Percentiles rank a stretch among this genome's conserved stretches.
These are phyloP conservation scores for Pholiota conissans DNA, from an alignment of 768 basidiomycete species.

Conservation along the genomic window DNA sequence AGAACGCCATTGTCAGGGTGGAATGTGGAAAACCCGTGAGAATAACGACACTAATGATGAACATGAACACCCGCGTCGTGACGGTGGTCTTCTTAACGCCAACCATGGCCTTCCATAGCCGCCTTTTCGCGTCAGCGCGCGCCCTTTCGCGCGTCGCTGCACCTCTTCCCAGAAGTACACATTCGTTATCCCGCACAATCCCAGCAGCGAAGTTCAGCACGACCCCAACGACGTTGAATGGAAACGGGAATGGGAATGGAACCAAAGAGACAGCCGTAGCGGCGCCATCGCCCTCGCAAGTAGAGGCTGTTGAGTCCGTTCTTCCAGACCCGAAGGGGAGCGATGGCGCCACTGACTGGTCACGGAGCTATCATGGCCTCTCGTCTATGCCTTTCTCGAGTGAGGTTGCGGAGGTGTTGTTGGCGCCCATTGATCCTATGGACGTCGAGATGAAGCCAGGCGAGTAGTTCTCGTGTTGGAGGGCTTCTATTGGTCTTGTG, in stretches of 20 bases:
- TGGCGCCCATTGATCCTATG: slow-evolving; percentile 69
- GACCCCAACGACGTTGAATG: background rate
- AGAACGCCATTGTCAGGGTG: too few relatives aligned
- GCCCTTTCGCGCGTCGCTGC: background rate
- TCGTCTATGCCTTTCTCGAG: slow-evolving; percentile 74
- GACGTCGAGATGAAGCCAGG: slow-evolving; percentile 97
- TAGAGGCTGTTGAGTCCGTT: background rate
- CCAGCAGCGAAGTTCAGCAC: background rate
- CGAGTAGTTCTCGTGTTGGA: slow-evolving; percentile 29
- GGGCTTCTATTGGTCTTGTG: background rate
- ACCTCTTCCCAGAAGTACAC: background rate
- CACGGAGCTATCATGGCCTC: slow-evolving; percentile 81
- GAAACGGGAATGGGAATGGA: too few relatives aligned
- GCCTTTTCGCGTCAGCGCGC: background rate
- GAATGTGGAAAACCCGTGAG: too few relatives aligned
- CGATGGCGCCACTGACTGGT: slow-evolving; percentile 72
- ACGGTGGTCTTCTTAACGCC: background rate
- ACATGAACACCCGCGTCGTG: background rate
- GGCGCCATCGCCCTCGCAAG: background rate
- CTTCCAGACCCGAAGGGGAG: background rate
- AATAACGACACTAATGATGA: too few relatives aligned
- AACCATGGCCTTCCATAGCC: background rate
- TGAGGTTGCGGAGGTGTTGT: slow-evolving; percentile 69
- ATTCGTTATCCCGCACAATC: background rate
- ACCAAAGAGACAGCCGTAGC: background rate